Evolutionary conservation across 805 yeast species (phyloP).

Genomic region (Starmerella potacharoeniae): DNA sequence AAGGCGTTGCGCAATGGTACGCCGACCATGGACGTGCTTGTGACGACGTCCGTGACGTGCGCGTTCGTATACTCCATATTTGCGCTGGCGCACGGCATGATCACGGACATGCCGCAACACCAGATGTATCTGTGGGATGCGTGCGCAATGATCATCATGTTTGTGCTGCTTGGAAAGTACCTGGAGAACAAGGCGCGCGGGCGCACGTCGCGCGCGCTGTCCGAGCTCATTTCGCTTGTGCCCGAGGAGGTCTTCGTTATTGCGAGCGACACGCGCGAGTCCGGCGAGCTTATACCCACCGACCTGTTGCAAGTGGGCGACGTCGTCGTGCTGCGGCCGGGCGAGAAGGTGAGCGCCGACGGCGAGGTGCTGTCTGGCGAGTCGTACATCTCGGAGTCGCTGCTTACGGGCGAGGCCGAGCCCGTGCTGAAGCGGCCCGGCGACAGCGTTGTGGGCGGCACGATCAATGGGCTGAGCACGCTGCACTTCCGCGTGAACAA

Average conservation of each 20-base stretch:
- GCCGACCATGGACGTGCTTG: slow-evolving; percentile 89
- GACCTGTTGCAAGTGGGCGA: slow-evolving; percentile 72
- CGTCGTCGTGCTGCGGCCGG: slow-evolving; percentile 67
- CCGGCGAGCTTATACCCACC: slow-evolving; percentile 39
- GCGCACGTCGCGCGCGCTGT: slow-evolving; percentile 78
- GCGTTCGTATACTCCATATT: slow-evolving; percentile 65
- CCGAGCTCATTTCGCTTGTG: slow-evolving; percentile 65
- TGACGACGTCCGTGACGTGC: slow-evolving; percentile 67
- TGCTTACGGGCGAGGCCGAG: slow-evolving; percentile 81
- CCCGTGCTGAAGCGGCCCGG: slow-evolving; percentile 58
- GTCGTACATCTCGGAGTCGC: slow-evolving; percentile 78
- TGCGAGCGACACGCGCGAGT: slow-evolving; percentile 24
- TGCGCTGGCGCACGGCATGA: slow-evolving; percentile 39
- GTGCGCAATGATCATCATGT: slow-evolving; percentile 67
- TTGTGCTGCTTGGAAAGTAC: slow-evolving; percentile 83
- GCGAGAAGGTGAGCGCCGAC: slow-evolving; percentile 84
- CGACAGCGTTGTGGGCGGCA: slow-evolving; percentile 72
- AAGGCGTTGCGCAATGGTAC: slow-evolving; percentile 54
- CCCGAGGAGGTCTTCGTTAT: slow-evolving; percentile 60
- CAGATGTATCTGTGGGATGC: slow-evolving; percentile 59
- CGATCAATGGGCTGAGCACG: slow-evolving; percentile 70
- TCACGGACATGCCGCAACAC: slow-evolving; percentile 26
- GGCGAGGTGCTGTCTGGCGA: slow-evolving; percentile 69
- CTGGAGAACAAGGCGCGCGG: slow-evolving; percentile 89
- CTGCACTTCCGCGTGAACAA: slow-evolving; percentile 55